These are phyloP conservation scores for Coelomomyces lativittatus DNA, from an alignment of 371 early-diverging fungal genomes.

Conservation along the genomic window DNA sequence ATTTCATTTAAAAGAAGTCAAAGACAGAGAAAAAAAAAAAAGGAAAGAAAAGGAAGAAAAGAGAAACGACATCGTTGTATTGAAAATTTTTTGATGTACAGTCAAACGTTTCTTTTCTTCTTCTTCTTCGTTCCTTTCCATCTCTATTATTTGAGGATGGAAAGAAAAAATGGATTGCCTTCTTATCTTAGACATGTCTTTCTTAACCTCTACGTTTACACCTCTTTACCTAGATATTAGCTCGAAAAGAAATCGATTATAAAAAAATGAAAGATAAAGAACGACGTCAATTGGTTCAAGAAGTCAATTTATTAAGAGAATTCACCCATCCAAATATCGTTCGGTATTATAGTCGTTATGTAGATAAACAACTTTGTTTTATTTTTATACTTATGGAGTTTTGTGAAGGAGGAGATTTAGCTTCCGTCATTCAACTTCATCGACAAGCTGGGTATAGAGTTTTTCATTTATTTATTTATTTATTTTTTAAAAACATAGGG, in stretches of 20 bases:
- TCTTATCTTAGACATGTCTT: not conserved
- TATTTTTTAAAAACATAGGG: too few relatives aligned
- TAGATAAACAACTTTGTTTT: slow-evolving; percentile 36
- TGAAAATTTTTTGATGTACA: too few relatives aligned
- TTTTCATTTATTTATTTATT: not conserved
- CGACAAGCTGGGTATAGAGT: slow-evolving; percentile 20
- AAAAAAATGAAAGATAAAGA: slow-evolving; percentile 44
- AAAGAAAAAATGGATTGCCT: not conserved
- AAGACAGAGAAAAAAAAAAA: too few relatives aligned
- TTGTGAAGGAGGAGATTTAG: slow-evolving; percentile 33
- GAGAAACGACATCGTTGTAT: too few relatives aligned
- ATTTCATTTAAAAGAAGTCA: too few relatives aligned
- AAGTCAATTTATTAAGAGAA: slow-evolving; percentile 52
- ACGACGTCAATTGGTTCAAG: slow-evolving; percentile 46
- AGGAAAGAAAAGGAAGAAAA: too few relatives aligned
- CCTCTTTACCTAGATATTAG: slow-evolving; percentile 24
- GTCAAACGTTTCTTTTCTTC: too few relatives aligned
- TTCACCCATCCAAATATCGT: slow-evolving; percentile 53
- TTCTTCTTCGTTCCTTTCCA: not conserved
- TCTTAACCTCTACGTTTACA: not conserved
- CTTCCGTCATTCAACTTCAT: slow-evolving; percentile 30
- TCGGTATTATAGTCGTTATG: slow-evolving; percentile 44
- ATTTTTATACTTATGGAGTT: slow-evolving; percentile 53
- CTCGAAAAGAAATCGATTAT: slow-evolving; percentile 58
- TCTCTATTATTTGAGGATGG: not conserved